Evolutionary conservation across 768 basidiomycete species (phyloP), one percentile per base, ranked within the genome.

Genomic region (Hysterangium stoloniferum): DNA sequence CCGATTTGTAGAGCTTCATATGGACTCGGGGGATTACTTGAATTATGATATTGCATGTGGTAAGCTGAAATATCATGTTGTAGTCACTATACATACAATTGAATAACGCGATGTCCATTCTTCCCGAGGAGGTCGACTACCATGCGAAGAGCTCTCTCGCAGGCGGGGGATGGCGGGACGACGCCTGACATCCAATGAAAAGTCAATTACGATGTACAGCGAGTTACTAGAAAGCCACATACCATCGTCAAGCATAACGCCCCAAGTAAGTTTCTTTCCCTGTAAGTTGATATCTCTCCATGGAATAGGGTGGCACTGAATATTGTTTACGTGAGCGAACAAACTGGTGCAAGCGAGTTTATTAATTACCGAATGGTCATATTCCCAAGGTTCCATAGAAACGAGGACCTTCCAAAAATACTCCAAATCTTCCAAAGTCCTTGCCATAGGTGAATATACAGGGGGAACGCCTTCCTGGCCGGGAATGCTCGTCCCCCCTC

Each of bases 341-440:
- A 31, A 41, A 25, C 17, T 19, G 43, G 33, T 25, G 6, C 15
- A 24, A 13, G 12, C 22, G 25, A 5, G 15, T 20, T 48, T 4
- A n/a, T 50, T 11, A 51, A 62, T 60, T 52, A 72, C 72, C 3
- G 58, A 58, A 51, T 78, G 75, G 58, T 86, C 84, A 53, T 84
- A 84, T 13, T 71, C 68, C 81, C 82, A 85, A 13, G 84, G 80
- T 48, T 75, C 74, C 63, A 77, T 77, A 38, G 66, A 66, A 19
- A 84, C 69, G 6, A 85, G 68, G 12, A 78, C 70, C 55, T 75
- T 76, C 79, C 79, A 84, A 61, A 84, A 79, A 48, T 80, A 77
- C 44, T 75, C 73, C 32, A 86, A 62, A 60, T 85, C 82, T 13
- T 72, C 74, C 33, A 84, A 66, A n/a, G 68, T 79, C 34, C 68